Base-by-base conservation (phyloP, 306 rosid genomes). In the Rosa rugosa region DNA sequence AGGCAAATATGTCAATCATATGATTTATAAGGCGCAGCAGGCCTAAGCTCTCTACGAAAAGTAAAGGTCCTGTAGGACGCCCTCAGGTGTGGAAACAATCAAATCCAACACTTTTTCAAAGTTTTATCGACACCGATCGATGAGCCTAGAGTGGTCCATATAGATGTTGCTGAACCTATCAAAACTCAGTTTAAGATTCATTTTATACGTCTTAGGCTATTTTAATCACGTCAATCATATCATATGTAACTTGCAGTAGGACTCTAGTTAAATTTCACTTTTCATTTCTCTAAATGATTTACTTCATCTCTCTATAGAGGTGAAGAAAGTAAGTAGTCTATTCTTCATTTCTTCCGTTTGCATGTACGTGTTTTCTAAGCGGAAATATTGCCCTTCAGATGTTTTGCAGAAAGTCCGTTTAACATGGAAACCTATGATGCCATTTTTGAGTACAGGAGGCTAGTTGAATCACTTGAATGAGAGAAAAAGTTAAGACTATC, bases 371-470 rank as follows among this genome's bases (percentile, higher is more conserved):
- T 36, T 57, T 40, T 42, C 44, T 14, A 20, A 25, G 42, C 47
- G 17, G 25, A 50, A 23, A 49, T 38, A 27, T 45, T 63, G 27
- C 71, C 75, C 63, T 74, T 67, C 80, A 87, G 92, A 51, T 88
- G 92, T 82, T 90, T 86, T 64, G 86, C 88, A 23, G 87, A 84
- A 80, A 81, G 89, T 77, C 66, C 81, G 0, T 83, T 86, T 67
- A 87, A 63, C 67, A 80, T 88, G 87, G 90, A 88, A 73, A 84
- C 92, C 22, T 90, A 88, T 77, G 92, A 90, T 81, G 76, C 73
- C 5, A 88, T 88, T 45, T 87, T 83, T 44, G 85, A 85, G 59
- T 88, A 88, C 75, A 69, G 62, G 66, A 69, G 62, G 23, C 62
- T 23, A 72, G 27, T 27, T 27, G 27, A 27, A 27, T 27, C 27